Conservation (phyloP, 2,329 filamentous ascomycete genomes). For the Aspergillus jensenii region DNA sequence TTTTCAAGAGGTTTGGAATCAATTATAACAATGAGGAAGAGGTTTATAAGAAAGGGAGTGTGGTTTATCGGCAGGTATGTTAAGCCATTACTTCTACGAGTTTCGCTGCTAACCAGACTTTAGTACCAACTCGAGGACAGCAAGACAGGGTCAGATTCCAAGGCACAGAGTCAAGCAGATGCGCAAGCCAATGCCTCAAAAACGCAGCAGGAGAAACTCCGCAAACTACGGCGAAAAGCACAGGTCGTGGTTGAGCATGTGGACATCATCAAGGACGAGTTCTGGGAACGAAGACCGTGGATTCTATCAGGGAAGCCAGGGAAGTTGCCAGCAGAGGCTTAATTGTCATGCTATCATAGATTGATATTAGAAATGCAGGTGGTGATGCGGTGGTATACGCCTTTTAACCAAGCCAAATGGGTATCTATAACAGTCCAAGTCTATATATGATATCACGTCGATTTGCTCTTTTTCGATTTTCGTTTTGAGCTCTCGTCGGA, state of each 20-base stretch:
- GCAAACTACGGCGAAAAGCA: constrained; percentile 77
- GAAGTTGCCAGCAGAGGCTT: constrained; percentile 57
- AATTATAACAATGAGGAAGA: constrained; percentile 98
- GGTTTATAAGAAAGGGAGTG: constrained; percentile 90
- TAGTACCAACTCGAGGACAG: constrained; percentile 70
- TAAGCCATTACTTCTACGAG: neutral
- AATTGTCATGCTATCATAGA: constrained; percentile 2
- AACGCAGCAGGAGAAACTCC: constrained; percentile 79
- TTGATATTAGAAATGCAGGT: constrained; percentile 2
- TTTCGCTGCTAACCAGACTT: constrained; percentile 3
- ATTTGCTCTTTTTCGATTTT: constrained; percentile 49
- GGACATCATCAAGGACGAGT: constrained; percentile 93
- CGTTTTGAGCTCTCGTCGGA: constrained; percentile 41
- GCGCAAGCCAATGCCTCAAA: constrained; percentile 59
- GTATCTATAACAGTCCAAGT: constrained; percentile 28
- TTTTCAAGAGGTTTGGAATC: constrained; percentile 83
- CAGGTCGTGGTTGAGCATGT: constrained; percentile 78
- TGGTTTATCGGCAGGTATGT: constrained; percentile 75
- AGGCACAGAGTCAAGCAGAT: constrained; percentile 5
- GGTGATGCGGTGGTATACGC: constrained; percentile 4
- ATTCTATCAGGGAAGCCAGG: constrained; percentile 73
- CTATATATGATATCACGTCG: constrained; percentile 22
- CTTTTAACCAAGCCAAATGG: constrained; percentile 26
- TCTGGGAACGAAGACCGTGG: constrained; percentile 89
- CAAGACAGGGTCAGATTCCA: constrained; percentile 41